Percentiles rank a stretch among this genome's conserved stretches.
phyloP scores from a whole-genome alignment of 1,139 yeast genomes.

The Ogataea hybrid region DNA sequence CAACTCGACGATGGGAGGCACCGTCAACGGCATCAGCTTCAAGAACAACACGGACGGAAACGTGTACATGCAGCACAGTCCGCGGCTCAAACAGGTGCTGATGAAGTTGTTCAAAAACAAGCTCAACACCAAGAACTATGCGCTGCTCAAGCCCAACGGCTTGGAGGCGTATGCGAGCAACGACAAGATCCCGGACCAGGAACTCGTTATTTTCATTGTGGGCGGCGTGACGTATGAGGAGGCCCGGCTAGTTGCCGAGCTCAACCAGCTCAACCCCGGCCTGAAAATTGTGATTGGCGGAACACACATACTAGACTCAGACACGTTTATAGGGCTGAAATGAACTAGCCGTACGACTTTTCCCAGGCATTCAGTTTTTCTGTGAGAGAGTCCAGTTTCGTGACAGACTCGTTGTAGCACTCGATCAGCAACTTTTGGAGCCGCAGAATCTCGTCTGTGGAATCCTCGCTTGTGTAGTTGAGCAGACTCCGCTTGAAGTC shows the following conservation, averaged over 20 bases:
- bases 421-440: slow-evolving; percentile 38
- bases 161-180: slow-evolving; percentile 13
- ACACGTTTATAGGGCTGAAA: slow-evolving; percentile 36
- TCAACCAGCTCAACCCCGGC: slow-evolving; percentile 49
- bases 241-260: slow-evolving; percentile 74
- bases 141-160: slow-evolving; percentile 44
- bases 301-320: slow-evolving; percentile 62
- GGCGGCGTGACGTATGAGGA: slow-evolving; percentile 96
- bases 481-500: slow-evolving; percentile 40
- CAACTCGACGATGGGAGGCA: slow-evolving; percentile 24
- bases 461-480: slow-evolving; percentile 18
- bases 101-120: slow-evolving; percentile 49
- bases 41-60: slow-evolving; percentile 37
- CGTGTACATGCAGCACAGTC: slow-evolving; percentile 67
- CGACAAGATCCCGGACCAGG: slow-evolving; percentile 53
- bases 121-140: slow-evolving; percentile 46
- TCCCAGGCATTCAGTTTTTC: slow-evolving; percentile 76
- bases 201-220: slow-evolving; percentile 73
- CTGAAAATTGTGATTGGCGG: slow-evolving; percentile 74
- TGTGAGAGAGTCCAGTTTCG: slow-evolving; percentile 68
- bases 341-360: slow-evolving; percentile 52
- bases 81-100: slow-evolving; percentile 59
- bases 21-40: slow-evolving; percentile 29
- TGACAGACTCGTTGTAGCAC: slow-evolving; percentile 57
- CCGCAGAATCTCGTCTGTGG: slow-evolving; percentile 23